Percentiles rank a stretch among this genome's conserved stretches.
These are phyloP conservation scores for Nannizziopsis barbatae DNA, from an alignment of 2,329 filamentous ascomycete species.

Conservation along the genomic window DNA sequence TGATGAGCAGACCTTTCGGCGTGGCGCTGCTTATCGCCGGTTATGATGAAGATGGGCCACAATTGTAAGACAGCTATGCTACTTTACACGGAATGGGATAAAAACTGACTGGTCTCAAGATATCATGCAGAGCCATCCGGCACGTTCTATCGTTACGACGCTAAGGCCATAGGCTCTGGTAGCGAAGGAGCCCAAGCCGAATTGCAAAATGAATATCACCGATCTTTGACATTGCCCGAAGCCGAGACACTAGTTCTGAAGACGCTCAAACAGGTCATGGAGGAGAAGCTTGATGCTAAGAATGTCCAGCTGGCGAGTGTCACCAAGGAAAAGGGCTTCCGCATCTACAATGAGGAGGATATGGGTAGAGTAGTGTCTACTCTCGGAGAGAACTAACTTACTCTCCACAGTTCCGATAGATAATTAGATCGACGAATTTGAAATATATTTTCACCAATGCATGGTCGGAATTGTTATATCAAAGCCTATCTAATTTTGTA, in stretches of 20 bases:
- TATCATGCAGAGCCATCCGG: conserved; percentile 97
- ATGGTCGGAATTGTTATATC: neutral
- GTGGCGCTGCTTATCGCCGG: conserved; percentile 93
- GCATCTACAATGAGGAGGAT: conserved; percentile 96
- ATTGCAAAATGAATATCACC: conserved; percentile 97
- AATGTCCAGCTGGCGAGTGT: conserved; percentile 97
- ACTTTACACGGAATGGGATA: neutral
- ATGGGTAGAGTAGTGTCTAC: conserved; percentile 88
- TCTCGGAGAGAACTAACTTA: conserved; percentile 36
- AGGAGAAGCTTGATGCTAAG: conserved; percentile 98
- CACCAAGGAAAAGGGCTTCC: conserved; percentile 94
- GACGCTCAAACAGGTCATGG: conserved; percentile 99
- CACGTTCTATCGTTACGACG: conserved; percentile 98
- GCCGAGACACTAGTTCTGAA: conserved; percentile 93
- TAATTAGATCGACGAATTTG: conserved; percentile 1
- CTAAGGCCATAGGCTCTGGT: conserved; percentile 95
- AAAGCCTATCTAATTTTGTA: conserved; percentile 68
- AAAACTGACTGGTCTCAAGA: conserved; percentile 29
- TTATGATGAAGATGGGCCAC: conserved; percentile 92
- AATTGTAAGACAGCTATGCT: conserved; percentile 47
- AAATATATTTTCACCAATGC: neutral
- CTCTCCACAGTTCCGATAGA: neutral
- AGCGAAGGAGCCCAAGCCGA: conserved; percentile 96
- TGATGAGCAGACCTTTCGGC: conserved; percentile 96
- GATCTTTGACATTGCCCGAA: conserved; percentile 84